Conservation (phyloP, 202 grass and related monocot species). For the Zizania palustris region DNA sequence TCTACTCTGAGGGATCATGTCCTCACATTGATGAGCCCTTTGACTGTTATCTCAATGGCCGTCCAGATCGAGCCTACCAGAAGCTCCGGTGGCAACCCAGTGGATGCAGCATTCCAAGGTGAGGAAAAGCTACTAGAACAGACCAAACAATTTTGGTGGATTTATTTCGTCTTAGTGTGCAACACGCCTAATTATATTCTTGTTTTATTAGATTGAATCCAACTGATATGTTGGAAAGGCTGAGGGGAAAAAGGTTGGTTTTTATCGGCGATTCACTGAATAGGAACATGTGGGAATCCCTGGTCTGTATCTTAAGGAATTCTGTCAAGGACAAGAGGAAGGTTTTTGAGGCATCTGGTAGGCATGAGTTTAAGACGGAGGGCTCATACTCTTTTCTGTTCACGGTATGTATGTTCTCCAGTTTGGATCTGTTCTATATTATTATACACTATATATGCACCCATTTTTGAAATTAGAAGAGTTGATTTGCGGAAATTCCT, state of each 20-base stretch:
- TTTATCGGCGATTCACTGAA: slow-evolving; percentile 96
- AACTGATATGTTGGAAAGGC: slow-evolving; percentile 87
- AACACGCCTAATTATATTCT: slow-evolving; percentile 28
- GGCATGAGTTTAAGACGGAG: slow-evolving; percentile 84
- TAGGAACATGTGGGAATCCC: slow-evolving; percentile 99
- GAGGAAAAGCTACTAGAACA: slow-evolving; percentile 39
- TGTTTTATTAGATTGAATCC: slow-evolving; percentile 76
- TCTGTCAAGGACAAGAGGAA: slow-evolving; percentile 85
- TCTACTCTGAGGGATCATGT: slow-evolving; percentile 85
- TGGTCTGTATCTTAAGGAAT: slow-evolving; percentile 85
- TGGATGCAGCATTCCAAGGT: slow-evolving; percentile 86
- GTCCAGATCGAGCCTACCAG: slow-evolving; percentile 72
- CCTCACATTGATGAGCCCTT: slow-evolving; percentile 98
- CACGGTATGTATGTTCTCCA: slow-evolving; percentile 55
- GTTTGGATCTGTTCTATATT: slow-evolving; percentile 23
- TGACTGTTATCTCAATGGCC: slow-evolving; percentile 83
- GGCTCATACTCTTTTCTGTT: slow-evolving; percentile 96
- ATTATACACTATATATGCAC: slow-evolving; percentile 19
- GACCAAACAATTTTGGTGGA: slow-evolving; percentile 31
- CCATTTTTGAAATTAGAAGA: slow-evolving; percentile 23
- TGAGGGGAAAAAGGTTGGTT: slow-evolving; percentile 87
- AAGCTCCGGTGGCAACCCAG: slow-evolving; percentile 95
- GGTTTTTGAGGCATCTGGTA: slow-evolving; percentile 94
- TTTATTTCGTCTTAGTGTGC: slow-evolving; percentile 26
- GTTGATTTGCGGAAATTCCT: slow-evolving; percentile 30